phyloP scores from a whole-genome alignment of 1,284 basidiomycete species.

The Inonotus hispidus region DNA sequence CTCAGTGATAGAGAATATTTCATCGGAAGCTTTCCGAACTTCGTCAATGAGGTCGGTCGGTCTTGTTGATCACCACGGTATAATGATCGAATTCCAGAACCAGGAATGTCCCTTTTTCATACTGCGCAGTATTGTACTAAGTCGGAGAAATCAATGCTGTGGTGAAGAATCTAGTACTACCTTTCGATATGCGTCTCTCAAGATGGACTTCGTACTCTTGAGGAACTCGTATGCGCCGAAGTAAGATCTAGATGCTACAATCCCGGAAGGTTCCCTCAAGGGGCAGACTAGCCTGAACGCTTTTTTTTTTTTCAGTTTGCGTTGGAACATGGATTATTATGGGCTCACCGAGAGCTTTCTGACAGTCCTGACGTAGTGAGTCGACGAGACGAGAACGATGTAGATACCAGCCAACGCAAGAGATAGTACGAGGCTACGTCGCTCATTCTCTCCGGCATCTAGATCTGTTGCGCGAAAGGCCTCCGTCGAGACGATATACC shows the following conservation, averaged over 20 bases:
- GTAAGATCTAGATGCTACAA: constrained; percentile 6
- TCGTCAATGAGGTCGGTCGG: constrained; percentile 27
- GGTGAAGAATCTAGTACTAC: not conserved
- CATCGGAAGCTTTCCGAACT: constrained; percentile 29
- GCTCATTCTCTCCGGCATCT: not conserved
- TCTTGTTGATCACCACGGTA: constrained; percentile 25
- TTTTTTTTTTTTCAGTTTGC: not conserved
- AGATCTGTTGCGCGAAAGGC: not conserved
- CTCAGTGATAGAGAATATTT: constrained; percentile 25
- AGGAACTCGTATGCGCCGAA: constrained; percentile 12
- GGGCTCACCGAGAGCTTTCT: not conserved
- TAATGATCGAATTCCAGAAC: constrained; percentile 25
- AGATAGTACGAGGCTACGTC: not conserved
- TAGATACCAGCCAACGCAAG: not conserved
- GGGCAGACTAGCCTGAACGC: constrained; percentile 4
- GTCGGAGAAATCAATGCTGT: not conserved
- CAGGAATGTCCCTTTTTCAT: constrained; percentile 24
- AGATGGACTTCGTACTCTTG: constrained; percentile 1
- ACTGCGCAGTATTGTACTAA: constrained; percentile 14
- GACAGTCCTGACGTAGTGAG: not conserved
- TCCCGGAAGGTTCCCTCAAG: not conserved
- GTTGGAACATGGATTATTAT: not conserved
- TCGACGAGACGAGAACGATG: not conserved
- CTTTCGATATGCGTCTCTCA: constrained; percentile 9
- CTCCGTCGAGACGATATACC: not conserved